phyloP scores from a whole-genome alignment of 257 asterid genomes.

The Vinca minor region DNA sequence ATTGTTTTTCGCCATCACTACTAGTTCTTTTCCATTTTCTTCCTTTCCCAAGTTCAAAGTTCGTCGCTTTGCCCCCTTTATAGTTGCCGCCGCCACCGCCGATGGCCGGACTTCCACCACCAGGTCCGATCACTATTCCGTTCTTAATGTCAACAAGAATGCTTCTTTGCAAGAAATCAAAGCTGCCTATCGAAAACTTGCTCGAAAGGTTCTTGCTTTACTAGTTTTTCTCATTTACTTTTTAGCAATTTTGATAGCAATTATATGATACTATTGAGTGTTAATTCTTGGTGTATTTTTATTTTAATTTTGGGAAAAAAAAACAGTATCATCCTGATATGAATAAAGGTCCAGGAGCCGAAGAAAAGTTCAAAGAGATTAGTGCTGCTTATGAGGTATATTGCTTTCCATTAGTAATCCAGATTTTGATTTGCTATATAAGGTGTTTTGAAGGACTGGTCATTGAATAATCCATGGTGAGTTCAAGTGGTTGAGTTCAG shows the following conservation, averaged over 20 bases:
- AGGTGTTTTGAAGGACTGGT: background rate
- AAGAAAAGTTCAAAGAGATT: constrained; percentile 88
- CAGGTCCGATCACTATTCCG: constrained; percentile 59
- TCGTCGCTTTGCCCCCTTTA: constrained; percentile 39
- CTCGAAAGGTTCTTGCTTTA: constrained; percentile 61
- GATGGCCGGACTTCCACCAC: constrained; percentile 20
- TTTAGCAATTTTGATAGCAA: background rate
- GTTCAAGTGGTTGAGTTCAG: background rate
- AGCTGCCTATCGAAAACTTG: constrained; percentile 84
- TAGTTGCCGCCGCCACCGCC: constrained; percentile 36
- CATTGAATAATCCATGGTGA: background rate
- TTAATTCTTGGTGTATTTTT: background rate
- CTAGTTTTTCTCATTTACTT: background rate
- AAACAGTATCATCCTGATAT: constrained; percentile 91
- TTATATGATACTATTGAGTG: too few relatives aligned
- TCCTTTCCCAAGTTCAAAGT: constrained; percentile 17
- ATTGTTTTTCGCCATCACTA: constrained; percentile 4
- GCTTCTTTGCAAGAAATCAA: constrained; percentile 81
- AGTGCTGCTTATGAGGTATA: constrained; percentile 94
- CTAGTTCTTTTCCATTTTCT: constrained; percentile 15
- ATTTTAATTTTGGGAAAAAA: constrained; percentile 15
- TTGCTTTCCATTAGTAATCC: background rate
- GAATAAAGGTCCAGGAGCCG: constrained; percentile 76
- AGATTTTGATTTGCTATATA: background rate
- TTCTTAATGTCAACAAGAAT: constrained; percentile 64